These are phyloP conservation scores for Syncephalastrum contaminatum DNA, from an alignment of 371 early-diverging fungal species.

Conservation along the genomic window DNA sequence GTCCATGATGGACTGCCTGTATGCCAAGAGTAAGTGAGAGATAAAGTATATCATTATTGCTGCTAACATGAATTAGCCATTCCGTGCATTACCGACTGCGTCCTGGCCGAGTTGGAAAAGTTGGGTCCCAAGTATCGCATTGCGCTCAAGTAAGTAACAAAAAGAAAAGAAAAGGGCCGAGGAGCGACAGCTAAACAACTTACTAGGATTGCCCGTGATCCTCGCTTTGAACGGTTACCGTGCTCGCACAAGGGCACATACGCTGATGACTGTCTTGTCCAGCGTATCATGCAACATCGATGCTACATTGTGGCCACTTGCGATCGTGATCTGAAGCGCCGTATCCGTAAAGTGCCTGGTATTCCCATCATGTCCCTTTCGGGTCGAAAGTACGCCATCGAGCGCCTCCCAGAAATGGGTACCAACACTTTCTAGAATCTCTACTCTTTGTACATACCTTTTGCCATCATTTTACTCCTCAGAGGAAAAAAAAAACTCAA, in stretches of 20 bases:
- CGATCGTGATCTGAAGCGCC: slow-evolving; percentile 97
- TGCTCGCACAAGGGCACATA: slow-evolving; percentile 99
- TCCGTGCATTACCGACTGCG: slow-evolving; percentile 99
- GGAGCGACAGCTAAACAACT: neutral
- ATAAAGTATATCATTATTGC: neutral
- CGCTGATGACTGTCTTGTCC: slow-evolving; percentile 99
- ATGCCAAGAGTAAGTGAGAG: slow-evolving; percentile 81
- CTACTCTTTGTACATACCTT: slow-evolving; percentile 7
- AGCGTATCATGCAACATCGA: slow-evolving; percentile 94
- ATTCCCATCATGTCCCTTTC: slow-evolving; percentile 99
- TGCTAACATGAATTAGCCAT: slow-evolving; percentile 43
- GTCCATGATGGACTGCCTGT: slow-evolving; percentile 98
- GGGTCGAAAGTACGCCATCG: slow-evolving; percentile 91
- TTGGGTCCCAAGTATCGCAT: slow-evolving; percentile 97
- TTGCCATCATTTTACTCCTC: neutral
- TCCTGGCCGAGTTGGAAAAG: slow-evolving; percentile 99
- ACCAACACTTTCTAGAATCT: slow-evolving; percentile 40
- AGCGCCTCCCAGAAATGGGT: slow-evolving; percentile 88
- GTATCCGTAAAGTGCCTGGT: slow-evolving; percentile 98
- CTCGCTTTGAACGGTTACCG: slow-evolving; percentile 93
- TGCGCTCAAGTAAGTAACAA: slow-evolving; percentile 76
- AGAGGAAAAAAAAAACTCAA: no score
- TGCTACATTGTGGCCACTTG: slow-evolving; percentile 99
- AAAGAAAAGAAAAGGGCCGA: neutral
- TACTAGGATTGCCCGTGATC: slow-evolving; percentile 87